Conservation (phyloP, 352 stramenopile species). For the Globisporangium cylindrosporum region DNA sequence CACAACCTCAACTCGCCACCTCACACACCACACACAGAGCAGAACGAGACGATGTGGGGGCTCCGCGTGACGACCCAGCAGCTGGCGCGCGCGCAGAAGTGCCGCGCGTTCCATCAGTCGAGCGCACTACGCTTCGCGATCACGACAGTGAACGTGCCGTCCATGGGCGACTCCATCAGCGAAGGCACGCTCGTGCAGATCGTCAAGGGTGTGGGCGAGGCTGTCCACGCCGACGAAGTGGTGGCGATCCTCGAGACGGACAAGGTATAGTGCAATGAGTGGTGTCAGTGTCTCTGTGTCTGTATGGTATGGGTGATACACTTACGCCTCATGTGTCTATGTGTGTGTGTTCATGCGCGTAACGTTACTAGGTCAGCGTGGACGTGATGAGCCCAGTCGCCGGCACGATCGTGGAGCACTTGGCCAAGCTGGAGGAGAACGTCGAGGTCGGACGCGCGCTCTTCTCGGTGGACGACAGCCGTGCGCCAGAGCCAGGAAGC, state of each 20-base stretch:
- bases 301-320: background rate
- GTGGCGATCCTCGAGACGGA: slow-evolving; percentile 99
- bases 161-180: slow-evolving; percentile 96
- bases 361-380: slow-evolving; percentile 65
- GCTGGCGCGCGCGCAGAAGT: slow-evolving; percentile 6
- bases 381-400: slow-evolving; percentile 88
- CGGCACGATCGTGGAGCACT: slow-evolving; percentile 91
- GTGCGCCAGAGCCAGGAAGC: slow-evolving; percentile 28
- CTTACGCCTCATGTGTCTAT: background rate
- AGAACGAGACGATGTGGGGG: slow-evolving; percentile 10
- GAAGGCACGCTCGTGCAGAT: slow-evolving; percentile 97
- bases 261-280: slow-evolving; percentile 91
- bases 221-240: slow-evolving; percentile 94
- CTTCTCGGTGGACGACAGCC: slow-evolving; percentile 91
- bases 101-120: slow-evolving; percentile 48
- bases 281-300: background rate
- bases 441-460: slow-evolving; percentile 94
- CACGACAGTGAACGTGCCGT: slow-evolving; percentile 82
- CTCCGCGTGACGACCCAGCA: slow-evolving; percentile 20
- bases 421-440: slow-evolving; percentile 94
- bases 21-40: background rate
- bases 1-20: slow-evolving; percentile 4
- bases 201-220: slow-evolving; percentile 91
- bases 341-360: background rate
- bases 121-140: slow-evolving; percentile 33